phyloP scores from a whole-genome alignment of 2,329 filamentous ascomycete genomes.

The Akanthomyces uredinophilus region DNA sequence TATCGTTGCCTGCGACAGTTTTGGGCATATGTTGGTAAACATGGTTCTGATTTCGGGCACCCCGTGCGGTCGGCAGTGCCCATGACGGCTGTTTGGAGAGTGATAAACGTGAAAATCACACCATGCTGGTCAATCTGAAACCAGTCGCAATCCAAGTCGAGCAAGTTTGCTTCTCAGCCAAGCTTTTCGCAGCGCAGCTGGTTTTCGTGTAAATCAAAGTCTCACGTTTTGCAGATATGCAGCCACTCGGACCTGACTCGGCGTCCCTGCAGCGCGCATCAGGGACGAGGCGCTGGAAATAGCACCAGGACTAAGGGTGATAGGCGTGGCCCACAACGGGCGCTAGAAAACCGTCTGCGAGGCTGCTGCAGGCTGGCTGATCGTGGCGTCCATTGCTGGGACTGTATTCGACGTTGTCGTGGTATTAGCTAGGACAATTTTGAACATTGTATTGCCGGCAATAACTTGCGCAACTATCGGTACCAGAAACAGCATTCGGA shows the following conservation, averaged over 20 bases:
- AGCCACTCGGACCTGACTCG: neutral
- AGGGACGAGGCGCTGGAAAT: neutral
- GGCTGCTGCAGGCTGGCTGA: neutral
- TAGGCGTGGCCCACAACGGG: neutral
- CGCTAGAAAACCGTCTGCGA: constrained; percentile 7
- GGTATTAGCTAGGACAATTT: neutral
- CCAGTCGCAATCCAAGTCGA: neutral
- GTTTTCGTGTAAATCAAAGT: neutral
- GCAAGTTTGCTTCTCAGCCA: neutral
- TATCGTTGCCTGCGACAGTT: too few species aligned
- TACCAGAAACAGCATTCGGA: too few species aligned
- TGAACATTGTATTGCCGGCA: neutral
- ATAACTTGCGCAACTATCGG: neutral
- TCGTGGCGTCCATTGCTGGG: neutral
- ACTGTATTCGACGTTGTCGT: neutral
- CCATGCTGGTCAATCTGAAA: neutral
- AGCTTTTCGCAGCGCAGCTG: neutral
- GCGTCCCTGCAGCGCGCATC: neutral
- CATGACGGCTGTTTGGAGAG: too few species aligned
- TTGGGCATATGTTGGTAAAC: too few species aligned
- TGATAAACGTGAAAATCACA: neutral
- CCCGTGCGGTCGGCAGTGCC: too few species aligned
- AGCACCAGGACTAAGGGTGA: neutral
- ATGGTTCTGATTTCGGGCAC: too few species aligned
- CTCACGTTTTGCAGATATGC: neutral